Evolutionary conservation across 192 early-diverging fungal genomes (phyloP).

Genomic region (Coemansia sp.): DNA sequence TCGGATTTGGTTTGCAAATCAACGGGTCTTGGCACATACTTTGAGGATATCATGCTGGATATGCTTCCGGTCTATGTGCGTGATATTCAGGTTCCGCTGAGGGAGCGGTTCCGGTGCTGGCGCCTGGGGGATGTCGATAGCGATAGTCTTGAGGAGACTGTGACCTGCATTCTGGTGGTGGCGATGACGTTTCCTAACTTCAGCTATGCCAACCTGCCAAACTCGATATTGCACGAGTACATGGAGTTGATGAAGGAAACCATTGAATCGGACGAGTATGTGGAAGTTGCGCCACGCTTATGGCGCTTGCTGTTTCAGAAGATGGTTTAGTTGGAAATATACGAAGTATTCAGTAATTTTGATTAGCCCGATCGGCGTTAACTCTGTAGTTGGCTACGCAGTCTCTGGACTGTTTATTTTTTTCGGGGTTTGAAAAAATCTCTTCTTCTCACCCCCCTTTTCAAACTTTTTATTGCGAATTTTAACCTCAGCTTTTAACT

Average conservation of each 20-base stretch:
- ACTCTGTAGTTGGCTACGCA: no score
- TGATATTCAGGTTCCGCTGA: background rate
- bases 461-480: no score
- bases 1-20: background rate
- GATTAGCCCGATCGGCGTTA: no score
- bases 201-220: background rate
- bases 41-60: background rate
- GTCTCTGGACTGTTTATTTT: no score
- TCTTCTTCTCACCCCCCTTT: no score
- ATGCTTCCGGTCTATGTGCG: background rate
- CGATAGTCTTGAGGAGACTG: background rate
- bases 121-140: background rate
- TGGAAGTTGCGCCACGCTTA: background rate
- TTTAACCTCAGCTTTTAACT: no score
- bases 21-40: background rate
- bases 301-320: background rate
- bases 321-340: background rate
- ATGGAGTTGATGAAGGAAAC: background rate
- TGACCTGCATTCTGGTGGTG: background rate
- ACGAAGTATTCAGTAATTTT: background rate
- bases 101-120: conserved; percentile 7
- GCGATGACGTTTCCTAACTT: background rate
- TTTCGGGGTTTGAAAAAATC: no score
- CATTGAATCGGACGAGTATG: background rate
- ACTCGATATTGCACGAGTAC: background rate